Evolutionary conservation across 2,329 filamentous ascomycete species (phyloP), one percentile per base, ranked within the genome.

Genomic region (Colletotrichum agaves): DNA sequence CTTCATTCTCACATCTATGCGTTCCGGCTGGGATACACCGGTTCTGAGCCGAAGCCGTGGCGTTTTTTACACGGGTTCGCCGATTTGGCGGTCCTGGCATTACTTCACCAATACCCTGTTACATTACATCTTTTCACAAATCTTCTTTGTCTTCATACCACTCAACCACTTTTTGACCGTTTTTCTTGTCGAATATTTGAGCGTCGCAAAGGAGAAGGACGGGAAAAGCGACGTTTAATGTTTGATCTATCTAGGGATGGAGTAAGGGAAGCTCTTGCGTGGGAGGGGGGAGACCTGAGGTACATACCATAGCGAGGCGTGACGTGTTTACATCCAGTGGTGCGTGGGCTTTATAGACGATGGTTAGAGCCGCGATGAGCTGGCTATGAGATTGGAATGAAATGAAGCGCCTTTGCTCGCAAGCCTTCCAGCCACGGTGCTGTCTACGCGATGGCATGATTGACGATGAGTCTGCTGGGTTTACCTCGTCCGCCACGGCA

Each of bases 101-200:
- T 35, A 31, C 60, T 67, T 59, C 46, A 64, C 53, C 61, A 62
- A 67, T 67, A 67, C 64, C 64, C 61, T 53, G 33, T 33, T 59
- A 43, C 13, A 50, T 46, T 17, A 44, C 52, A 46, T 63, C 43
- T 47, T 58, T 50, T 59, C 31, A 12, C 33, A 10, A 17, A 39
- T 58, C 31, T 55, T 59, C 39, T 37, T 52, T 64, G 60, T 64
- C 31, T 64, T 15, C 13, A 47, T 37, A 31, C 33, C 27, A 27
- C 19, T 31, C n/a, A 19, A 8, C 15, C 12, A 44, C 8, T 11
- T 23, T 63, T 47, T 37, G 35, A 7, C 10, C 15, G 5, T 31
- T 31, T 37, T 23, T n/a, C 27, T 31, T 53, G 13, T 13, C 35
- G 27, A 19, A 11, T 43, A 17, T 11, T 33, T 53, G 52, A 46